Percentiles rank a stretch among this genome's conserved stretches.
phyloP scores from a whole-genome alignment of 306 rosid species.

The Prinsepia uniflora region DNA sequence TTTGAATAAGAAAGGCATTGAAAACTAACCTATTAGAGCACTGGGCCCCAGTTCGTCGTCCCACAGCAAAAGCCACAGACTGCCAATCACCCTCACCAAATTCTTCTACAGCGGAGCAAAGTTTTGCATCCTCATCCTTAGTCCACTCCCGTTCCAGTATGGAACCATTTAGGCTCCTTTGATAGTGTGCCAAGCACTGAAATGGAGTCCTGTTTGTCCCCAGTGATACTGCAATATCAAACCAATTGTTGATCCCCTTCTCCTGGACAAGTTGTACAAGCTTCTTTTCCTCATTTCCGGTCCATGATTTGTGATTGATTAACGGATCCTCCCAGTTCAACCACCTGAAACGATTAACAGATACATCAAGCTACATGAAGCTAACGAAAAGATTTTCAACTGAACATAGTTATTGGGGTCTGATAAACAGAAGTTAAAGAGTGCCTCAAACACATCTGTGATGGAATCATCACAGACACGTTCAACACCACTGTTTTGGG shows the following conservation, averaged over 20 bases:
- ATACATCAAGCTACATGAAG: conserved; percentile 17
- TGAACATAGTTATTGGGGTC: conserved; percentile 14
- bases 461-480: conserved; percentile 60
- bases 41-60: conserved; percentile 83
- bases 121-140: conserved; percentile 81
- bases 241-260: conserved; percentile 72
- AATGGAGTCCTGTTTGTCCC: conserved; percentile 87
- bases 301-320: conserved; percentile 69
- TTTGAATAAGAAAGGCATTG: conserved; percentile 16
- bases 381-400: conserved; percentile 15
- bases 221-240: conserved; percentile 54
- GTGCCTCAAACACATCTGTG: conserved; percentile 53
- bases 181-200: conserved; percentile 88
- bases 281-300: conserved; percentile 58
- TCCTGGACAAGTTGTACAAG: conserved; percentile 61
- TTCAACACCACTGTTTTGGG: conserved; percentile 45
- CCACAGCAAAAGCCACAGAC: conserved; percentile 74
- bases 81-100: conserved; percentile 79
- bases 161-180: conserved; percentile 87
- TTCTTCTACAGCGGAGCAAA: conserved; percentile 56
- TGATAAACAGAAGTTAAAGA: conserved; percentile 10
- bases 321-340: conserved; percentile 89
- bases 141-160: conserved; percentile 87
- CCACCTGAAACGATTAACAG: conserved; percentile 59
- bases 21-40: conserved; percentile 90